Conservation (phyloP, 805 yeast species). For the Saccharomyces kudriavzevii region DNA sequence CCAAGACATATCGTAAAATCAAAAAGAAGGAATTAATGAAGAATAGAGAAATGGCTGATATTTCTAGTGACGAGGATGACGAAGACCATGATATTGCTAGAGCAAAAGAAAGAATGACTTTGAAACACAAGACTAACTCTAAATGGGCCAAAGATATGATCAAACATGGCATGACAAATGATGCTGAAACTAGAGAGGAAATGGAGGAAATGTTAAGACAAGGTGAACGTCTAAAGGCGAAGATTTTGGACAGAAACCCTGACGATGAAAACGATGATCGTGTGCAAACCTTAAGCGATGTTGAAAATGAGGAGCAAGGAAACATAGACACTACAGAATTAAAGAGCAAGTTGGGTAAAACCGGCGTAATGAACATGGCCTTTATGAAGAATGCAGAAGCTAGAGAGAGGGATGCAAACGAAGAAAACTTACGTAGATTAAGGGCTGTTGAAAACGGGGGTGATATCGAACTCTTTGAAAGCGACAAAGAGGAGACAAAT, state of each 20-base stretch:
- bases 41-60: slow-evolving; percentile 52
- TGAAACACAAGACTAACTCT: slow-evolving; percentile 80
- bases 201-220: slow-evolving; percentile 90
- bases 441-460: slow-evolving; percentile 42
- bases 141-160: slow-evolving; percentile 89
- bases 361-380: slow-evolving; percentile 90
- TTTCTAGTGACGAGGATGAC: slow-evolving; percentile 41
- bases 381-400: slow-evolving; percentile 89
- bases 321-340: slow-evolving; percentile 30
- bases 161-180: slow-evolving; percentile 84
- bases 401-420: slow-evolving; percentile 52
- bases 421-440: slow-evolving; percentile 43
- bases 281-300: slow-evolving; percentile 39
- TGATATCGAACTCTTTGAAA: slow-evolving; percentile 29
- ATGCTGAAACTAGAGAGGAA: slow-evolving; percentile 73
- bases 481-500: slow-evolving; percentile 28
- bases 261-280: slow-evolving; percentile 38
- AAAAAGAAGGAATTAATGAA: slow-evolving; percentile 75
- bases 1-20: slow-evolving; percentile 79
- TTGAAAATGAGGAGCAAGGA: slow-evolving; percentile 39
- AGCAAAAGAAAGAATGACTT: slow-evolving; percentile 86
- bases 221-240: slow-evolving; percentile 67
- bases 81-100: slow-evolving; percentile 65
- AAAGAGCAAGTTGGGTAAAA: slow-evolving; percentile 53
- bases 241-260: slow-evolving; percentile 60